These are phyloP conservation scores for Garcia nutans DNA, from an alignment of 345 rosid species.

Conservation along the genomic window DNA sequence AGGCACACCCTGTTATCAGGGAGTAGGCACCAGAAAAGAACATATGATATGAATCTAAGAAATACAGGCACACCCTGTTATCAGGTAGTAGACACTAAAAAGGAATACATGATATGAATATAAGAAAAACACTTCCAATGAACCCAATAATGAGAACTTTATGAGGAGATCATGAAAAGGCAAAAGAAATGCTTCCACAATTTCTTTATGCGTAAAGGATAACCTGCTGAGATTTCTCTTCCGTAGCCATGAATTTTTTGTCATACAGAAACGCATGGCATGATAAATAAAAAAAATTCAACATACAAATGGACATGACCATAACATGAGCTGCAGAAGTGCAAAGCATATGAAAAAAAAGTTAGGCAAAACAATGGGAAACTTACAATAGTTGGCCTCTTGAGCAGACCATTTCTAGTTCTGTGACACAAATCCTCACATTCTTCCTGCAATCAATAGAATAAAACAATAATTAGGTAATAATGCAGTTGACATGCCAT, in stretches of 20 bases:
- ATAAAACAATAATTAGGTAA: background rate
- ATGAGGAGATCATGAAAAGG: background rate
- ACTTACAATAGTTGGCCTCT: slow-evolving; percentile 70
- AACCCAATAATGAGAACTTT: background rate
- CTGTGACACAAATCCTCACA: slow-evolving; percentile 67
- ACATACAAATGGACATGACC: background rate
- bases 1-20: no score
- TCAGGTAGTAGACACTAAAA: background rate
- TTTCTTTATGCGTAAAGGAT: background rate
- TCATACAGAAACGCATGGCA: background rate
- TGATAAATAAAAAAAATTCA: background rate
- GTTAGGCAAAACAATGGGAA: slow-evolving; percentile 11
- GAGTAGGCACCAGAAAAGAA: no score
- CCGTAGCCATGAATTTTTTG: background rate
- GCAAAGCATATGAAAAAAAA: background rate
- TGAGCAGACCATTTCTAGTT: slow-evolving; percentile 49
- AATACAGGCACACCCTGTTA: background rate
- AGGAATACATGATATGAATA: background rate
- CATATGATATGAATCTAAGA: no score
- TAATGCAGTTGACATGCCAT: background rate
- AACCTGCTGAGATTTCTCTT: background rate
- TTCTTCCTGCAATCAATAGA: slow-evolving; percentile 63
- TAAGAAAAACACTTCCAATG: background rate
- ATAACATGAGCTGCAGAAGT: background rate
- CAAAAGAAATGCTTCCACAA: background rate